Evolutionary conservation across 2,329 filamentous ascomycete genomes (phyloP).

Genomic region (Nothophoma quercina): DNA sequence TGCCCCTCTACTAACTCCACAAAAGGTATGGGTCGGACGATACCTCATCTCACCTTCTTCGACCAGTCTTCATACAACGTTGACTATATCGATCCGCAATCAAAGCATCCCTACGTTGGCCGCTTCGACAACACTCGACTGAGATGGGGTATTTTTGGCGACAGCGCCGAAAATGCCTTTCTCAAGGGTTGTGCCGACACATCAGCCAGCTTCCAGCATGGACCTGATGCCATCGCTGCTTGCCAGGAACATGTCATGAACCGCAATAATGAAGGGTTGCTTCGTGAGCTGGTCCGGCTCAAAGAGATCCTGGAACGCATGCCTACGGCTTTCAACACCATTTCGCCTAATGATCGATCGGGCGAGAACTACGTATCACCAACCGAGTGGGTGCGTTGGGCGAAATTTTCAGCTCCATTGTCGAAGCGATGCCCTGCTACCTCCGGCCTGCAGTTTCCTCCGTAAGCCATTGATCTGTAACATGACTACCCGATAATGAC

Average conservation of each 20-base stretch:
- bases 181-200: slow-evolving; percentile 38
- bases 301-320: slow-evolving; percentile 37
- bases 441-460: slow-evolving; percentile 35
- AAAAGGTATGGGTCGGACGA: slow-evolving; percentile 63
- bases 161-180: slow-evolving; percentile 35
- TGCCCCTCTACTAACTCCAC: too few relatives aligned
- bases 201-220: slow-evolving; percentile 36
- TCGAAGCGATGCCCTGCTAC: slow-evolving; percentile 36
- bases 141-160: slow-evolving; percentile 37
- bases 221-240: slow-evolving; percentile 34
- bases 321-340: slow-evolving; percentile 35
- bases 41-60: slow-evolving; percentile 63
- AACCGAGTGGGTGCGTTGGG: slow-evolving; percentile 36
- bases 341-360: slow-evolving; percentile 30
- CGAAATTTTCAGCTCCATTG: slow-evolving; percentile 36
- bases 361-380: slow-evolving; percentile 37
- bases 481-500: neutral
- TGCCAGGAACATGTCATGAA: slow-evolving; percentile 39
- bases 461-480: neutral
- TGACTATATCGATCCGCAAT: slow-evolving; percentile 58
- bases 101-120: slow-evolving; percentile 56
- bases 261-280: slow-evolving; percentile 33
- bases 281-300: slow-evolving; percentile 32
- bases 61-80: slow-evolving; percentile 64
- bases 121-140: slow-evolving; percentile 35